Evolutionary conservation across 768 basidiomycete genomes (phyloP), one percentile per base, ranked within the genome.

Genomic region (Kwoniella newhampshirensis): DNA sequence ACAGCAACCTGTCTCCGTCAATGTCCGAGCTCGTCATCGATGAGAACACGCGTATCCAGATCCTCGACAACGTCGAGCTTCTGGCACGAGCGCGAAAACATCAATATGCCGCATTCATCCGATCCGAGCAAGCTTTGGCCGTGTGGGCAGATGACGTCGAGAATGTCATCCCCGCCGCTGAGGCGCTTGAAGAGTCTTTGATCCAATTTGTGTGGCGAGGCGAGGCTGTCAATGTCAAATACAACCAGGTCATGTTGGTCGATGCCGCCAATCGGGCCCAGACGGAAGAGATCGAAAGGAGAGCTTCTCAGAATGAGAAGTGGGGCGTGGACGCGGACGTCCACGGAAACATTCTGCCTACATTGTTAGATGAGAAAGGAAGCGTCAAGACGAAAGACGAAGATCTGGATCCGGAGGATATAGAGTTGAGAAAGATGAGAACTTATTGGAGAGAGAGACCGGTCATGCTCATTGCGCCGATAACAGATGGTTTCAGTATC

Each of bases 31-130:
- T 77, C 23, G 57, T 70, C 28, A 81, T 93, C 62, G 87, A 89
- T 76, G 73, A 75, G 49, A 84, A 91, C 70, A 92, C 88, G 11
- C 86, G 88, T 58, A 91, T 92, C 48, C 90, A 91, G 74, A 82
- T 92, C 59, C 73, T 91, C 48, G 87, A 90, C 67, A 85, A 85
- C 18, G 86, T 92, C 80, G 78, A 85, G 56, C 79, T 82, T 70
- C 84, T 91, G 36, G 86, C 87, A 2, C 81, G 84, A 46, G 77
- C 89, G 3, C 87, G 92, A 72, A 91, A 91, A 77, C 89, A 92
- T 68, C 91, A 92, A 67, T 90, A 87, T 50, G 91, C 86, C 15
- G 89, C 90, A 0, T 92, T 92, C 74, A 83, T 91, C 67, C 83
- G 89, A 43, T 86, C 89, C 73, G 90, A 91, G 73, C 84, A 87